A percentile compares a stretch with the other conserved stretches of the same genome.
These are phyloP conservation scores for Capronia epimyces DNA, from an alignment of 2,329 filamentous ascomycete species.

Conservation along the genomic window DNA sequence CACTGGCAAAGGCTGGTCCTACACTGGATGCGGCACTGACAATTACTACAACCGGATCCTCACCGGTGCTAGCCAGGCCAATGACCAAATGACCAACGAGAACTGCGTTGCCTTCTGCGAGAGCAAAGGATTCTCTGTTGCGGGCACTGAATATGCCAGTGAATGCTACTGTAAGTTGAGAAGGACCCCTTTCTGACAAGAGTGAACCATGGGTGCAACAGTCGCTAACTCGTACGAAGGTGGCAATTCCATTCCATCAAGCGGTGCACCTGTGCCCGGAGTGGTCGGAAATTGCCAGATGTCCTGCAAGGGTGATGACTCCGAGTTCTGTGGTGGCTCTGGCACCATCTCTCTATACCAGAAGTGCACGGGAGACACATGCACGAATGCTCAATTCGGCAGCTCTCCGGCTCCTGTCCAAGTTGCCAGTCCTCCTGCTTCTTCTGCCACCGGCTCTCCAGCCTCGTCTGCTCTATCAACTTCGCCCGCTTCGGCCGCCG, in stretches of 20 bases:
- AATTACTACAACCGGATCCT: slow-evolving; percentile 36
- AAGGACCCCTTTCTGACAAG: neutral
- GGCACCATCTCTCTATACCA: slow-evolving; percentile 29
- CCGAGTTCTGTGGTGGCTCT: slow-evolving; percentile 29
- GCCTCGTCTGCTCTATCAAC: neutral
- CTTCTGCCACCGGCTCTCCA: neutral
- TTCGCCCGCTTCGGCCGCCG: slow-evolving; percentile 1
- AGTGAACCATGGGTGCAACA: neutral
- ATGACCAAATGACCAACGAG: slow-evolving; percentile 29
- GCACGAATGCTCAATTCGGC: slow-evolving; percentile 21
- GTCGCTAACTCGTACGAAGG: slow-evolving; percentile 12
- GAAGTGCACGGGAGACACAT: slow-evolving; percentile 27
- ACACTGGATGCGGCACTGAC: slow-evolving; percentile 57
- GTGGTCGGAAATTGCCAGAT: slow-evolving; percentile 29
- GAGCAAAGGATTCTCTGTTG: slow-evolving; percentile 32
- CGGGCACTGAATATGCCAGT: slow-evolving; percentile 31
- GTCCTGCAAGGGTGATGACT: slow-evolving; percentile 29
- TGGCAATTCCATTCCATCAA: slow-evolving; percentile 25
- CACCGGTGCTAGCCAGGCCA: slow-evolving; percentile 25
- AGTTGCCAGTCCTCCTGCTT: slow-evolving; percentile 7
- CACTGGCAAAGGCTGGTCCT: slow-evolving; percentile 50
- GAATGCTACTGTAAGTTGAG: slow-evolving; percentile 28
- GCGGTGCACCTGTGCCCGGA: slow-evolving; percentile 28
- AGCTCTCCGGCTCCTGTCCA: neutral
- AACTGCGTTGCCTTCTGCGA: slow-evolving; percentile 33